Conservation (phyloP, 2,329 filamentous ascomycete genomes). For the Alternaria metachromatica region DNA sequence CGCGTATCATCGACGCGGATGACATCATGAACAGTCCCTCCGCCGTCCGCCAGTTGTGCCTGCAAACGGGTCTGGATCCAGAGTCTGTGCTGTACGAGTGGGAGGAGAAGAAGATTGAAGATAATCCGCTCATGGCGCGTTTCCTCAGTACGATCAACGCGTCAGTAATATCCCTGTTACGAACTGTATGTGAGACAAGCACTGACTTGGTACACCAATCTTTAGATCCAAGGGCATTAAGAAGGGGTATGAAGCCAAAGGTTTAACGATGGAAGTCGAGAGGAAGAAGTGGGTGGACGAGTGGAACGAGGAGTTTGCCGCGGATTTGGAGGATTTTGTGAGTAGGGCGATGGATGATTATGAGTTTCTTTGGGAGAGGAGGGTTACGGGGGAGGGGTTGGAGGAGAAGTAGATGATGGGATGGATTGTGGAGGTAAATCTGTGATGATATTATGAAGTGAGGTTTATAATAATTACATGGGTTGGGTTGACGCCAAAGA, state of each 20-base stretch:
- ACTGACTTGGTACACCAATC: no score
- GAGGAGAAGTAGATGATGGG: no score
- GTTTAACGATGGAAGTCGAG: slow-evolving; percentile 11
- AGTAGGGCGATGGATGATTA: slow-evolving; percentile 19
- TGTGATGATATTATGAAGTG: no score
- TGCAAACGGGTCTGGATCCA: slow-evolving; percentile 12
- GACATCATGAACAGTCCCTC: slow-evolving; percentile 19
- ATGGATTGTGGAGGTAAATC: no score
- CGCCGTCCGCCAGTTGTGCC: slow-evolving; percentile 16
- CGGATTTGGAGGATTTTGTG: slow-evolving; percentile 11
- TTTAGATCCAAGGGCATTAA: no score
- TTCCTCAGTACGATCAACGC: slow-evolving; percentile 14
- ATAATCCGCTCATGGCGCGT: slow-evolving; percentile 2
- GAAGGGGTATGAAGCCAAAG: slow-evolving; percentile 8
- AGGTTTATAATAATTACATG: no score
- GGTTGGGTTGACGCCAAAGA: no score
- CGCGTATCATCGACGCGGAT: slow-evolving; percentile 24
- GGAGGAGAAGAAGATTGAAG: slow-evolving; percentile 5
- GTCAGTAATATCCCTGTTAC: no score
- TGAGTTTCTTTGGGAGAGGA: slow-evolving; percentile 10
- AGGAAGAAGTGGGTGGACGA: slow-evolving; percentile 19
- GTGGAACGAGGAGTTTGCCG: slow-evolving; percentile 13
- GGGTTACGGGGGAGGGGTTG: not conserved
- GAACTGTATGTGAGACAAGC: no score
- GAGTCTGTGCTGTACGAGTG: slow-evolving; percentile 21